Percentiles rank a stretch among this genome's conserved stretches.
phyloP scores from a whole-genome alignment of 1,284 basidiomycete species.

The Cutaneotrichosporon sp. region DNA sequence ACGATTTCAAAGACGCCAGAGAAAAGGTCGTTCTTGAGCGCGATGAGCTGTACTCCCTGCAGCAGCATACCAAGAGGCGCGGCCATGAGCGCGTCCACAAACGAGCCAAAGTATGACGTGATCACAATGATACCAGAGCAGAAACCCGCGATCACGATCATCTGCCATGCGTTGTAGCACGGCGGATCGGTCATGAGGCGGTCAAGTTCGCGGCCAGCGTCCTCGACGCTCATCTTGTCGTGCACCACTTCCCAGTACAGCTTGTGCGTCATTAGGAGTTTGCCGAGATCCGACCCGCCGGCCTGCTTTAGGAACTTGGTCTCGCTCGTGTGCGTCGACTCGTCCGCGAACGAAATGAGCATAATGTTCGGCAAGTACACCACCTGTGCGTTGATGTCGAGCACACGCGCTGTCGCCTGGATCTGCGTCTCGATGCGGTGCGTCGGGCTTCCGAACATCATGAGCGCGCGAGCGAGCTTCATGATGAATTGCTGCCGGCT shows the following conservation, averaged over 20 bases:
- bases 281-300: slow-evolving; percentile 71
- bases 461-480: slow-evolving; percentile 82
- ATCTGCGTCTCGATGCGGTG: slow-evolving; percentile 85
- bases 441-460: slow-evolving; percentile 93
- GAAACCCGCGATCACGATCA: slow-evolving; percentile 73
- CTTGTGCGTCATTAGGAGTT: slow-evolving; percentile 71
- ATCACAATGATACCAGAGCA: slow-evolving; percentile 75
- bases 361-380: slow-evolving; percentile 84
- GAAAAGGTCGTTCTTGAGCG: slow-evolving; percentile 75
- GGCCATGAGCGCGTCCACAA: slow-evolving; percentile 73
- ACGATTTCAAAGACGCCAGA: slow-evolving; percentile 66
- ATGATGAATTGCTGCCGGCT: slow-evolving; percentile 85
- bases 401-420: slow-evolving; percentile 78
- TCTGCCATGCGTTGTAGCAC: slow-evolving; percentile 65
- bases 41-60: slow-evolving; percentile 70
- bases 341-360: slow-evolving; percentile 78
- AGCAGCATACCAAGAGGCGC: slow-evolving; percentile 78
- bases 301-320: slow-evolving; percentile 80
- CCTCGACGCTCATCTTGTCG: slow-evolving; percentile 76
- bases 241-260: slow-evolving; percentile 88
- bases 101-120: slow-evolving; percentile 52
- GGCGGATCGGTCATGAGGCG: slow-evolving; percentile 66
- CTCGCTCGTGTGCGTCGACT: slow-evolving; percentile 76
- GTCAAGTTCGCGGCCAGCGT: slow-evolving; percentile 72
- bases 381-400: slow-evolving; percentile 78